phyloP scores from a whole-genome alignment of 352 stramenopile genomes.

The Globisporangium yorkense region DNA sequence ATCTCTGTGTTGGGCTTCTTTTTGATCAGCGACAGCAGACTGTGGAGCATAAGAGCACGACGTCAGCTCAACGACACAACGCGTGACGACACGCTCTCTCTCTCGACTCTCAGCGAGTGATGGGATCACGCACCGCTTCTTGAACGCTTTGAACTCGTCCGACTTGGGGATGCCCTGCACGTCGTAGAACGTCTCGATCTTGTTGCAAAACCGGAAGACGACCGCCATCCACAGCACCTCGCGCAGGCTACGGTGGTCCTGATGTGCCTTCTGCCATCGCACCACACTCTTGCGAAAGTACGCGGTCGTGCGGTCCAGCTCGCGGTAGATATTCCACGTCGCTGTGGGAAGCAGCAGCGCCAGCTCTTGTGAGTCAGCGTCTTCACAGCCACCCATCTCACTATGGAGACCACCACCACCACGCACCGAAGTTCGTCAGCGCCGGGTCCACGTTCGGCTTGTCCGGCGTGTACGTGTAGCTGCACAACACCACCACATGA shows the following conservation, averaged over 20 bases:
- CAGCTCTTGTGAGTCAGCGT: not conserved
- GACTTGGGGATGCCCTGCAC: constrained; percentile 72
- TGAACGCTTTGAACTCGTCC: constrained; percentile 56
- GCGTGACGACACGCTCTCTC: too few relatives aligned
- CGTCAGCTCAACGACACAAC: not conserved
- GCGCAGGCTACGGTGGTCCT: constrained; percentile 58
- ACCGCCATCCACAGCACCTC: constrained; percentile 81
- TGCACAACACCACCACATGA: not conserved
- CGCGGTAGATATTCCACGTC: constrained; percentile 81
- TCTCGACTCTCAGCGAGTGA: not conserved
- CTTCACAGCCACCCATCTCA: too few relatives aligned
- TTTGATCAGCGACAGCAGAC: constrained; percentile 47
- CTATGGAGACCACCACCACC: not conserved
- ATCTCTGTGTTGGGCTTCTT: constrained; percentile 38
- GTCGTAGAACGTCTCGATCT: constrained; percentile 78
- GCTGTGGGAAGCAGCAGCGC: constrained; percentile 18
- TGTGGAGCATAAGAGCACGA: constrained; percentile 9
- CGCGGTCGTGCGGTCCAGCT: constrained; percentile 74
- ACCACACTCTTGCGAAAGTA: constrained; percentile 79
- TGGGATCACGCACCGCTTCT: constrained; percentile 41
- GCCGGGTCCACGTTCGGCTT: constrained; percentile 58
- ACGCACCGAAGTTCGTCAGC: constrained; percentile 74
- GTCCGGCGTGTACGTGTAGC: constrained; percentile 72
- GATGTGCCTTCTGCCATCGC: constrained; percentile 66
- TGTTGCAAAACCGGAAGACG: constrained; percentile 77